Conservation (phyloP, 2,329 filamentous ascomycete genomes). For the Sarocladium strictum region DNA sequence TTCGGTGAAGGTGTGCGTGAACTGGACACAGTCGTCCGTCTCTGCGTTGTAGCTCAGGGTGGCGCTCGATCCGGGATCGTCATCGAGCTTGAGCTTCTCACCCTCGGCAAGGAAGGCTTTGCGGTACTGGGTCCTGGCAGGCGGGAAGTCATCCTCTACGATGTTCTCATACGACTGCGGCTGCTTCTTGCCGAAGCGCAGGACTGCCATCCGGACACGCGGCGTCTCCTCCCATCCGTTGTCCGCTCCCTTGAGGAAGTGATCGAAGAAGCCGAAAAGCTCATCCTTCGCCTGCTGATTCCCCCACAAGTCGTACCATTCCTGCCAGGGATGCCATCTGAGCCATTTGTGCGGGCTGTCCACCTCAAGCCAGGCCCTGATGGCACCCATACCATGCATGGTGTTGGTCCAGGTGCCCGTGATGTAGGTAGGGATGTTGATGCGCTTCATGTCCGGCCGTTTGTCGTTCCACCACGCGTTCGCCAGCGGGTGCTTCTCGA, state of each 20-base stretch:
- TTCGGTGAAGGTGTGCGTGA: neutral
- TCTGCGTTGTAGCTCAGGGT: conserved; percentile 8
- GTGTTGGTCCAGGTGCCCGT: conserved; percentile 18
- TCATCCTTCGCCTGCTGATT: conserved; percentile 26
- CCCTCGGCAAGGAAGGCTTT: conserved; percentile 26
- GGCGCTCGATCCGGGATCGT: conserved; percentile 32
- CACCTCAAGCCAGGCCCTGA: conserved; percentile 30
- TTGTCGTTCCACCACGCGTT: conserved; percentile 21
- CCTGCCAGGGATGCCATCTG: conserved; percentile 31
- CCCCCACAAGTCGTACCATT: conserved; percentile 38
- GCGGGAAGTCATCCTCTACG: conserved; percentile 22
- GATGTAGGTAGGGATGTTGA: conserved; percentile 19
- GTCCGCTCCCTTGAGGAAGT: conserved; percentile 33
- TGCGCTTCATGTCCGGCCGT: conserved; percentile 16
- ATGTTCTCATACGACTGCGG: conserved; percentile 21
- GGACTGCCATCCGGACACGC: conserved; percentile 31
- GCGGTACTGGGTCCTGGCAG: conserved; percentile 11
- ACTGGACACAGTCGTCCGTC: neutral
- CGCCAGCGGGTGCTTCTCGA: conserved; percentile 12
- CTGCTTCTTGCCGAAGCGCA: conserved; percentile 17
- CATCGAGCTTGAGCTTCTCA: conserved; percentile 24
- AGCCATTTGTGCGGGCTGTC: conserved; percentile 26
- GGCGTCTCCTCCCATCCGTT: conserved; percentile 42
- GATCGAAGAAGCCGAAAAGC: conserved; percentile 37
- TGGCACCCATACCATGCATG: conserved; percentile 19